Evolutionary conservation across 2,329 filamentous ascomycete species (phyloP).

Genomic region (Lasiodiplodia citricola): DNA sequence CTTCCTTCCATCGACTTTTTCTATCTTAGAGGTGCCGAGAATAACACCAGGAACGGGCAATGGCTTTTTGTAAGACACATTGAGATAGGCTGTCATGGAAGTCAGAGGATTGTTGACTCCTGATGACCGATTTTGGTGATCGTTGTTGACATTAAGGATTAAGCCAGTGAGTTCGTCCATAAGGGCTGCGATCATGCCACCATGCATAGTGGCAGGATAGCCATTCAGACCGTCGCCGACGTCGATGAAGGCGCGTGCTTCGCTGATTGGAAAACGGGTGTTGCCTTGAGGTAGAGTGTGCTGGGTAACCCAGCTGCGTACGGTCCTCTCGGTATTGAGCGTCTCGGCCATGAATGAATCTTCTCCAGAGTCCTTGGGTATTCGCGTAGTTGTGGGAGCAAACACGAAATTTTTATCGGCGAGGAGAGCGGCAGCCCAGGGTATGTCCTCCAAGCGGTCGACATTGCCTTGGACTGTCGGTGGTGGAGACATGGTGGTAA

Average conservation of each 20-base stretch:
- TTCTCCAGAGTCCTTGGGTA: slow-evolving; percentile 48
- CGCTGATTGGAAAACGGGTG: slow-evolving; percentile 35
- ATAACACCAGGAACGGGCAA: slow-evolving; percentile 57
- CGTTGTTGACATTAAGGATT: slow-evolving; percentile 52
- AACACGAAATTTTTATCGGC: slow-evolving; percentile 48
- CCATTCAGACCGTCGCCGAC: slow-evolving; percentile 62
- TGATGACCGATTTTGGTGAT: slow-evolving; percentile 27
- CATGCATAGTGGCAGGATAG: slow-evolving; percentile 59
- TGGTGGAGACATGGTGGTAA: neutral
- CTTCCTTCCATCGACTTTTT: slow-evolving; percentile 61
- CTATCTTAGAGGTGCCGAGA: slow-evolving; percentile 52
- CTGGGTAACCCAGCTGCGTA: slow-evolving; percentile 52
- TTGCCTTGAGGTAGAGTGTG: slow-evolving; percentile 8
- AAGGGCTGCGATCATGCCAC: slow-evolving; percentile 63
- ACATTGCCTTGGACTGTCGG: neutral
- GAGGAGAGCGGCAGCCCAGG: slow-evolving; percentile 58
- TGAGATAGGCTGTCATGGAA: slow-evolving; percentile 59
- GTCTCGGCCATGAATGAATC: slow-evolving; percentile 61
- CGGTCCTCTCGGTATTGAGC: slow-evolving; percentile 57
- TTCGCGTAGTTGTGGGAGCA: slow-evolving; percentile 47
- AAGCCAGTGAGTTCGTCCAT: slow-evolving; percentile 64
- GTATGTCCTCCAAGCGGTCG: slow-evolving; percentile 42
- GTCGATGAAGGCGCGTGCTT: slow-evolving; percentile 48
- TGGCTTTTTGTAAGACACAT: slow-evolving; percentile 60
- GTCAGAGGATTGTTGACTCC: neutral